Base-by-base conservation (phyloP, 2,329 filamentous ascomycete genomes). In the Boeremia exigua region DNA sequence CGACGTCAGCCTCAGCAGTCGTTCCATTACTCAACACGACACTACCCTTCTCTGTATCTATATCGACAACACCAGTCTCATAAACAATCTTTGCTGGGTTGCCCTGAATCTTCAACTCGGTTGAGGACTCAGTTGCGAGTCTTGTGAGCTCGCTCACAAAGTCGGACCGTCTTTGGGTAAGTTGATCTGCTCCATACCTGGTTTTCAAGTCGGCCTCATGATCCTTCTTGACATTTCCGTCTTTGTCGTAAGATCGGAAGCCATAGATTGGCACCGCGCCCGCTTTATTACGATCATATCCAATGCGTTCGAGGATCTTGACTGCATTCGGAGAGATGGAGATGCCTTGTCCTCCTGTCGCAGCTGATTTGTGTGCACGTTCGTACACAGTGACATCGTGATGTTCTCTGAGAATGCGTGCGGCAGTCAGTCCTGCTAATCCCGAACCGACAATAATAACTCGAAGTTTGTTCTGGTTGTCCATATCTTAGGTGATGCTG, bases 301-400 rank as follows among this genome's bases (percentile, higher is more conserved):
- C 40, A 6, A 57, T 46, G 11, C 29, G 12, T 8, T 54, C 39
- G 15, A 60, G 54, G 36, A 60, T 57, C 39, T 57, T 60, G 39
- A 51, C 42, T 1, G 17, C 48, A 23, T 60, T 60, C 6, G 54
- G 54, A 14, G 38, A 42, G 32, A 59, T 32, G 15, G 42, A 46
- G 39, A 56, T 54, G 23, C 52, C 56, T 34, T 59, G 56, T 3
- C 48, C 51, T 11, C 43, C 48, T 4, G 47, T 51, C n/a, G 42
- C 30, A 44, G 36, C 42, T 3, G 19, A 10, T 9, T 17, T 3
- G 15, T 17, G 7, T 15, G 43, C 49, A 25, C 56, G 56, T 43
- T 59, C 56, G 23, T 48, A 54, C 5, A 59, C 40, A 14, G 56
- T 51, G 23, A 59, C 53, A 15, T 54, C 14, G 46, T 57, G 57